Evolutionary conservation across 2,329 filamentous ascomycete species (phyloP).

Genomic region (Colletotrichum liriopes): DNA sequence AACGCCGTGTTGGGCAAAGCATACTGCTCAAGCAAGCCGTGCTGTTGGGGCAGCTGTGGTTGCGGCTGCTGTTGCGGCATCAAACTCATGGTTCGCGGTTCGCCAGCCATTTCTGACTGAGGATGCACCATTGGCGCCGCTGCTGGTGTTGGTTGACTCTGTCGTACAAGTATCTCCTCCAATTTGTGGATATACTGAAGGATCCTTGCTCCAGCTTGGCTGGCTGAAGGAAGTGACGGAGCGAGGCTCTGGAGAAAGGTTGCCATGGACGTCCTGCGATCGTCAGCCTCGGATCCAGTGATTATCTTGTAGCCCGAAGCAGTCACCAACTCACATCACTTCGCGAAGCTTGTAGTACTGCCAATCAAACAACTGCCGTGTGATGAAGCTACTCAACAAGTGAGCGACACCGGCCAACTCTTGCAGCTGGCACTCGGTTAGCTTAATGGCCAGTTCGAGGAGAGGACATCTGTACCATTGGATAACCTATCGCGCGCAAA

Average conservation of each 20-base stretch:
- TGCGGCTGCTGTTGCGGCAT: constrained; percentile 14
- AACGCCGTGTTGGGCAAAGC: constrained; percentile 21
- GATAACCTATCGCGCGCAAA: constrained; percentile 42
- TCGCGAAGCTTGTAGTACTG: constrained; percentile 40
- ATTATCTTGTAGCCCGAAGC: background rate
- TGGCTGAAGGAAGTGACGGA: constrained; percentile 37
- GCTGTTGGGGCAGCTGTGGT: background rate
- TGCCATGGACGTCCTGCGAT: constrained; percentile 33
- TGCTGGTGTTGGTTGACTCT: constrained; percentile 2
- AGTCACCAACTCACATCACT: constrained; percentile 35
- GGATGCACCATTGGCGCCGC: background rate
- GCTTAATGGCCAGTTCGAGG: background rate
- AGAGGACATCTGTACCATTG: constrained; percentile 28
- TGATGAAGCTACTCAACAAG: constrained; percentile 43
- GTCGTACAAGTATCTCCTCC: constrained; percentile 37
- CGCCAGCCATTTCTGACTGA: background rate
- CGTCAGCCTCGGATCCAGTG: background rate
- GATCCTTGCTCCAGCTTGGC: constrained; percentile 38
- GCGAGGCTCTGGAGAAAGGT: constrained; percentile 41
- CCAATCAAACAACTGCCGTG: constrained; percentile 31
- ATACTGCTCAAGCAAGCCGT: constrained; percentile 20
- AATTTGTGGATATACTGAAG: constrained; percentile 40
- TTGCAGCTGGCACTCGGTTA: constrained; percentile 35
- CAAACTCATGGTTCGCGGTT: background rate
- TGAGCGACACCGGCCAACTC: constrained; percentile 43